Conservation (phyloP, 73 alveolate genomes). For the Symbiodinium natans region DNA sequence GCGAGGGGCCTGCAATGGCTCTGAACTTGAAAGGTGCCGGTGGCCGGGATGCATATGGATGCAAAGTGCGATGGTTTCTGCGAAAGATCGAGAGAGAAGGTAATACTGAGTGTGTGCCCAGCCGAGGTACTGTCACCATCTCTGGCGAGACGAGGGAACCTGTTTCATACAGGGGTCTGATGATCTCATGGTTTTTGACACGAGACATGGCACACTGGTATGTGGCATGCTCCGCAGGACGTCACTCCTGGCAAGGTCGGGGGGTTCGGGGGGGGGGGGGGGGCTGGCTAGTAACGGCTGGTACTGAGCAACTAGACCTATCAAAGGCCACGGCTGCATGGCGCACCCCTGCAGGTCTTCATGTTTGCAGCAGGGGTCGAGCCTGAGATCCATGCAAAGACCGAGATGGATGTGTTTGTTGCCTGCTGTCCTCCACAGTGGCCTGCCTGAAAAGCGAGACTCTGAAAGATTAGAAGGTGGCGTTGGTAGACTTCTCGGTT, state of each 20-base stretch:
- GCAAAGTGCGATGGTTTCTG: no score
- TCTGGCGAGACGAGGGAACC: slow-evolving; percentile 70
- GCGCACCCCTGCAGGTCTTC: slow-evolving; percentile 44
- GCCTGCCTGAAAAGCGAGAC: neutral
- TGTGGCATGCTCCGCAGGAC: neutral
- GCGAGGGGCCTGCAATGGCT: slow-evolving; percentile 90
- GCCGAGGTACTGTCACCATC: slow-evolving; percentile 60
- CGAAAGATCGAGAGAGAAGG: no score
- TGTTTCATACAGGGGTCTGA: neutral
- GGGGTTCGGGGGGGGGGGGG: no score
- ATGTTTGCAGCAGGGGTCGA: slow-evolving; percentile 84
- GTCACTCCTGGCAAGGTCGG: neutral
- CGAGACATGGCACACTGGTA: neutral
- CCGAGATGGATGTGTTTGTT: slow-evolving; percentile 77
- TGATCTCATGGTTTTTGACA: no score
- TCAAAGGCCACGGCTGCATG: no score
- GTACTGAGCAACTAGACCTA: no score
- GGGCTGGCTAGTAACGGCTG: no score
- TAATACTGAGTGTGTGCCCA: no score
- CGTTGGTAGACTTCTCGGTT: neutral
- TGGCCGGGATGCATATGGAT: neutral
- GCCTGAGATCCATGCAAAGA: slow-evolving; percentile 70
- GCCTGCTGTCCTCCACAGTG: slow-evolving; percentile 88
- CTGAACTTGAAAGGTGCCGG: slow-evolving; percentile 48
- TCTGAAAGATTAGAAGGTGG: neutral